These are phyloP conservation scores for Prunus mongolica DNA, from an alignment of 306 rosid genomes.

Conservation along the genomic window DNA sequence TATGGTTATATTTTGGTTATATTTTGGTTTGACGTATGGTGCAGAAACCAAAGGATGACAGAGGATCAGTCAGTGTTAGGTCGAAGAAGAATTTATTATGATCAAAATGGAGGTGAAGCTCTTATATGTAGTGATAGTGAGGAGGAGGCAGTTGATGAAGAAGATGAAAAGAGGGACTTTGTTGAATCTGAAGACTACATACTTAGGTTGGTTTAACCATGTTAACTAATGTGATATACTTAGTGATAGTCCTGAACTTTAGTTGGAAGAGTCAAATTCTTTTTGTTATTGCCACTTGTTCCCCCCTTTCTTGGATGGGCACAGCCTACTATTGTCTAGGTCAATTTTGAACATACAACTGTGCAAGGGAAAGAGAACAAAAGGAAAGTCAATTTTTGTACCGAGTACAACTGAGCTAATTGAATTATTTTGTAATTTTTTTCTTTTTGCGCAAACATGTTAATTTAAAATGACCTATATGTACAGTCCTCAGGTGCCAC, in stretches of 20 bases:
- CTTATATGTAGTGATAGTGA: conserved; percentile 98
- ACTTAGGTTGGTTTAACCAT: conserved; percentile 67
- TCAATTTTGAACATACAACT: neutral
- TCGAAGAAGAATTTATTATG: conserved; percentile 96
- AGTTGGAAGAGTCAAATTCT: neutral
- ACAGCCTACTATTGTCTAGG: neutral
- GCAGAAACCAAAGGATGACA: conserved; percentile 98
- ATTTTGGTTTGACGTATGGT: conserved; percentile 21
- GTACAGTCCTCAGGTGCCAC: neutral
- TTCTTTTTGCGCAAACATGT: neutral
- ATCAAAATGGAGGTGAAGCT: conserved; percentile 96
- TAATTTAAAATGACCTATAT: neutral
- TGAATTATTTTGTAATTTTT: neutral
- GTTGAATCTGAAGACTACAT: conserved; percentile 88
- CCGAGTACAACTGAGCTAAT: neutral
- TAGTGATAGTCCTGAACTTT: neutral
- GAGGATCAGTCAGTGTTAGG: conserved; percentile 98
- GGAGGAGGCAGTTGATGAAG: conserved; percentile 87
- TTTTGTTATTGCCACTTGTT: neutral
- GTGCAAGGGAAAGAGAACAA: neutral
- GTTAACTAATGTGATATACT: conserved; percentile 13
- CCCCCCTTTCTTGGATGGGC: neutral
- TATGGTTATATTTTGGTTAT: conserved; percentile 4
- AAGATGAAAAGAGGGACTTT: conserved; percentile 84
- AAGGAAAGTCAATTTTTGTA: neutral